These are phyloP conservation scores for Phytophthora pini DNA, from an alignment of 352 stramenopile species.

Conservation along the genomic window DNA sequence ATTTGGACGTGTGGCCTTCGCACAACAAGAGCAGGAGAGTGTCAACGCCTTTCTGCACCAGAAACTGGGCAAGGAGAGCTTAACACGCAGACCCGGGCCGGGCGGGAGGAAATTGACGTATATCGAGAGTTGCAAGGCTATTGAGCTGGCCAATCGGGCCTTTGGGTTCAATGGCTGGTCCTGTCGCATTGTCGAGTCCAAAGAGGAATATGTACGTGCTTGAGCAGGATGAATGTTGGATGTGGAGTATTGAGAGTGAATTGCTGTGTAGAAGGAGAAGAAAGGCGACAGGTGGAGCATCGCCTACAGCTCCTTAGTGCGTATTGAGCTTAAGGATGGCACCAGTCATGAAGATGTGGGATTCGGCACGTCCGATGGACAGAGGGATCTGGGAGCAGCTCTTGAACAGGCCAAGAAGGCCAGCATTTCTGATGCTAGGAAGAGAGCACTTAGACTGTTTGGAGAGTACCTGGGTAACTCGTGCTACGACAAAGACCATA, in stretches of 20 bases:
- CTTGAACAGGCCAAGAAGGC: conserved; percentile 90
- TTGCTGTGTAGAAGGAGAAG: conserved; percentile 59
- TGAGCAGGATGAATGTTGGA: background rate
- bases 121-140: conserved; percentile 91
- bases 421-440: conserved; percentile 86
- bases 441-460: conserved; percentile 82
- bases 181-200: conserved; percentile 84
- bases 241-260: conserved; percentile 1
- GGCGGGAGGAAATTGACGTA: conserved; percentile 83
- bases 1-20: conserved; percentile 76
- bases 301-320: conserved; percentile 78
- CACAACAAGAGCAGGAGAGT: conserved; percentile 47
- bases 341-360: conserved; percentile 85
- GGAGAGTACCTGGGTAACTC: conserved; percentile 89
- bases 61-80: conserved; percentile 82
- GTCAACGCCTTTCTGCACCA: conserved; percentile 82
- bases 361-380: conserved; percentile 80
- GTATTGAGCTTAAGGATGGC: conserved; percentile 88
- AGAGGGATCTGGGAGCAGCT: conserved; percentile 73
- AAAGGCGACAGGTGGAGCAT: conserved; percentile 78
- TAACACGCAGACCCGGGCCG: conserved; percentile 70
- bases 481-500: conserved; percentile 89
- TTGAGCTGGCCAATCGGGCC: conserved; percentile 88
- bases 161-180: conserved; percentile 92
- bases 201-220: conserved; percentile 82